Evolutionary conservation across 2,329 filamentous ascomycete genomes (phyloP).

Genomic region (Clarireedia sp.): DNA sequence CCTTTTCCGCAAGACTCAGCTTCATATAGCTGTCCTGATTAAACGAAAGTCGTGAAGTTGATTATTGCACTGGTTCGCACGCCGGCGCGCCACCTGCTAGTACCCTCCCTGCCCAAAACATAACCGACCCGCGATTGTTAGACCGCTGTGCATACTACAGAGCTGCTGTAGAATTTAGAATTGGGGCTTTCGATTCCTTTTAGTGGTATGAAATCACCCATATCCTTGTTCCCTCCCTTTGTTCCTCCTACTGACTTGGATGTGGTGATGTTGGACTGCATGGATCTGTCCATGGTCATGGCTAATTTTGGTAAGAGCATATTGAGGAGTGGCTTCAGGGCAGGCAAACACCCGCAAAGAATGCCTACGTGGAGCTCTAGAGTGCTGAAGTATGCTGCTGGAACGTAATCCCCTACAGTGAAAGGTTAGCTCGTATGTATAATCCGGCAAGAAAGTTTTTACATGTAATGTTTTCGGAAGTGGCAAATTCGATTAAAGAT

Average conservation of each 20-base stretch:
- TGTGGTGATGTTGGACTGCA: neutral
- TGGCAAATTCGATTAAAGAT: neutral
- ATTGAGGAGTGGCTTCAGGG: neutral
- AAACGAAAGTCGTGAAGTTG: too few relatives aligned
- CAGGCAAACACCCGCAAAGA: neutral
- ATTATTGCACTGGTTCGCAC: neutral
- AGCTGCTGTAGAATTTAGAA: neutral
- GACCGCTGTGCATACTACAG: neutral
- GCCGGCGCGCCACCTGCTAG: neutral
- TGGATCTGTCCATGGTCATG: neutral
- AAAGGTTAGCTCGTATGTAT: neutral
- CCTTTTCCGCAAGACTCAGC: too few relatives aligned
- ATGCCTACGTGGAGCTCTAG: slow-evolving; percentile 1
- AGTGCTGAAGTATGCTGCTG: neutral
- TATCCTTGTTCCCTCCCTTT: neutral
- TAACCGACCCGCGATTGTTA: neutral
- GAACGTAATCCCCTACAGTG: neutral
- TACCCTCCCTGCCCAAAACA: neutral
- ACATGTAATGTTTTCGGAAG: neutral
- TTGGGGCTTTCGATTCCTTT: neutral
- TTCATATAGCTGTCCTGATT: too few relatives aligned
- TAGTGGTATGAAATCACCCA: neutral
- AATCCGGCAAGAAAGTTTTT: neutral
- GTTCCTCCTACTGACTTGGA: neutral
- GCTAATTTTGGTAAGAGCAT: neutral